A percentile compares a stretch with the other conserved stretches of the same genome.
phyloP scores from a whole-genome alignment of 805 yeast species.

The Pichia sporocuriosa region DNA sequence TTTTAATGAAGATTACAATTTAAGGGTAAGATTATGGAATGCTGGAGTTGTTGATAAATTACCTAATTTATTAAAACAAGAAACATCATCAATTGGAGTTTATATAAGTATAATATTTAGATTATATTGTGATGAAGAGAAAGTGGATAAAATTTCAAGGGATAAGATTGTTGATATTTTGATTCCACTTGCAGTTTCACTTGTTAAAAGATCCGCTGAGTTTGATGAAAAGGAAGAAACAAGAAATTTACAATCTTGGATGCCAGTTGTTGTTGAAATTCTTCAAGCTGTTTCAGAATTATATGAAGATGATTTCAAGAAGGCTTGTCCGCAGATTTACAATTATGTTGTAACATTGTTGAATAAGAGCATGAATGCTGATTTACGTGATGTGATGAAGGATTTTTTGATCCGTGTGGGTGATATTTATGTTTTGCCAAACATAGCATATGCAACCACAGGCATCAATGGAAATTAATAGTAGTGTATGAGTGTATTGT shows the following conservation, averaged over 20 bases:
- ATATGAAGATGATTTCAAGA: conserved; percentile 62
- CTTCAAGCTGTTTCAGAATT: conserved; percentile 75
- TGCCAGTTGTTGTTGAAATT: conserved; percentile 87
- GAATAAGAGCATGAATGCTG: conserved; percentile 48
- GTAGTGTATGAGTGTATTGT: no score
- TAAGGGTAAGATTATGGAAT: conserved; percentile 83
- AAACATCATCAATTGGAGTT: conserved; percentile 83
- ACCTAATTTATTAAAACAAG: conserved; percentile 89
- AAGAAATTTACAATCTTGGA: conserved; percentile 77
- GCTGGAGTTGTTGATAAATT: conserved; percentile 88
- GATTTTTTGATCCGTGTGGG: conserved; percentile 51
- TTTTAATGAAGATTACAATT: conserved; percentile 83
- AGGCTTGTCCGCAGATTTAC: conserved; percentile 55
- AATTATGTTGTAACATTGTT: conserved; percentile 51
- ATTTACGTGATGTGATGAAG: conserved; percentile 54
- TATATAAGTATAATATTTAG: conserved; percentile 74
- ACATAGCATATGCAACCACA: no score
- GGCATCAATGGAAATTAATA: no score
- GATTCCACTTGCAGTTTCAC: conserved; percentile 63
- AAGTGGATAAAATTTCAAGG: conserved; percentile 41
- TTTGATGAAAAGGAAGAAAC: conserved; percentile 75
- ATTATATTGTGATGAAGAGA: conserved; percentile 61
- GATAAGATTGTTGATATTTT: conserved; percentile 45
- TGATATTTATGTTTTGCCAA: conserved; percentile 26
- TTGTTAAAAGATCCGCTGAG: conserved; percentile 61